Base-by-base conservation (phyloP, 768 basidiomycete genomes). In the Amanita pallidorosea region DNA sequence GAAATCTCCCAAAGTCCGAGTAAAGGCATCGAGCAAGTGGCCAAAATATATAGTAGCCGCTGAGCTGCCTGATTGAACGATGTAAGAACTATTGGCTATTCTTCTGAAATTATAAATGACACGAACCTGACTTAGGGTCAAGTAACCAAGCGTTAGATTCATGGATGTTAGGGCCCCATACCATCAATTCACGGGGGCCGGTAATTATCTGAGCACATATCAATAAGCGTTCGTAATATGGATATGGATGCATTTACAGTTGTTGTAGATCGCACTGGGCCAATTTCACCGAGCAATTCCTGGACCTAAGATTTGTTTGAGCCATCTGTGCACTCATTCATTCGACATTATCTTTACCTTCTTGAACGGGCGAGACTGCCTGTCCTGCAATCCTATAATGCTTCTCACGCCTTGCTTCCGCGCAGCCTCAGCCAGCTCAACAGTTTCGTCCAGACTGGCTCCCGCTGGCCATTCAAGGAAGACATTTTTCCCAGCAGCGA, bases 381-480 rank as follows among this genome's bases (percentile, higher is more conserved):
- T 60, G 1, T 57, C 64, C 54, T 71, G 70, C 2, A 65, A 51
- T 7, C 70, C 71, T n/a, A 72, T 58, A 4, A 70, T 53, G 6
- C 58, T 60, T 49, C 54, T 62, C 3, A 70, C 55, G 1, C 67
- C 65, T 35, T 62, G 61, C 40, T 37, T 48, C 27, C 54, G 59
- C 1, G 66, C 70, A 1, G 59, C 57, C 17, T 63, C 58, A 4
- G 67, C 67, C 4, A 73, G 57, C 51, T 67, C 65, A 11, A 37
- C 27, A 15, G 67, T 66, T 56, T 73, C 67, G 33, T 58, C 48
- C 8, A 66, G 36, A 8, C 46, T 57, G 20, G 45, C 56, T 1
- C 68, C 71, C 13, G 58, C 65, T 3, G 71, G 70, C 68, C 69
- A 73, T 54, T 73, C 70, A 6, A 71, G 46, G 49, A 70, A 72